A percentile compares a stretch with the other conserved stretches of the same genome.
Evolutionary conservation across 164 flowering plant species (phyloP).

Genomic region (Aristolochia californica): DNA sequence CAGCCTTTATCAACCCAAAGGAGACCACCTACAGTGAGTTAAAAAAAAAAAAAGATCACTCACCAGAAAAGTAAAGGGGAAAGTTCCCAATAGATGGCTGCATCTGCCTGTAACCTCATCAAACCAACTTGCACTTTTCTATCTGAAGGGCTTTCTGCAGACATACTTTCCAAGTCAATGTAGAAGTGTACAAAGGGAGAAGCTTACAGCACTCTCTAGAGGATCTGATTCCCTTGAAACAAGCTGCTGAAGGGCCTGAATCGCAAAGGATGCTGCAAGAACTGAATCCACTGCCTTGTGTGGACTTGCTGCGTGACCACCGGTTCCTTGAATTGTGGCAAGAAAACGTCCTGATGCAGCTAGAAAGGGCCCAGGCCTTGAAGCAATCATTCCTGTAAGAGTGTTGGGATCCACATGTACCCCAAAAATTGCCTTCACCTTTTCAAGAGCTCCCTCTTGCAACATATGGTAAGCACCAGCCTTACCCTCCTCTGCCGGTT

Average conservation of each 20-base stretch:
- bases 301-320: slow-evolving; percentile 49
- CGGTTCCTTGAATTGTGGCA: slow-evolving; percentile 40
- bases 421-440: slow-evolving; percentile 47
- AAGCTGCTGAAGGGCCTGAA: slow-evolving; percentile 53
- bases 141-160: background rate
- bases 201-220: slow-evolving; percentile 39
- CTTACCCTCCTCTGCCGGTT: slow-evolving; percentile 72
- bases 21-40: slow-evolving; percentile 35
- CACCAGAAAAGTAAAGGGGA: background rate
- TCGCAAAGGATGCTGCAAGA: slow-evolving; percentile 46
- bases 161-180: background rate
- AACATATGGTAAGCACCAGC: slow-evolving; percentile 72
- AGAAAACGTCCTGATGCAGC: slow-evolving; percentile 47
- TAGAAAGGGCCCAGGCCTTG: slow-evolving; percentile 55
- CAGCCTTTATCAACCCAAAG: slow-evolving; percentile 39
- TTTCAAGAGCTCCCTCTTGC: slow-evolving; percentile 52
- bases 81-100: too few species aligned
- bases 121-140: background rate
- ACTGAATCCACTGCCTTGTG: slow-evolving; percentile 42
- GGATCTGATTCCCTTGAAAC: slow-evolving; percentile 73
- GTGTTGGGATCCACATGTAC: slow-evolving; percentile 48
- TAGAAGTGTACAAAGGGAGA: background rate
- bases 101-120: background rate
- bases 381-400: slow-evolving; percentile 38
- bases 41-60: too few species aligned